Conservation (phyloP, 2,329 filamentous ascomycete genomes). For the Colletotrichum tofieldiae region DNA sequence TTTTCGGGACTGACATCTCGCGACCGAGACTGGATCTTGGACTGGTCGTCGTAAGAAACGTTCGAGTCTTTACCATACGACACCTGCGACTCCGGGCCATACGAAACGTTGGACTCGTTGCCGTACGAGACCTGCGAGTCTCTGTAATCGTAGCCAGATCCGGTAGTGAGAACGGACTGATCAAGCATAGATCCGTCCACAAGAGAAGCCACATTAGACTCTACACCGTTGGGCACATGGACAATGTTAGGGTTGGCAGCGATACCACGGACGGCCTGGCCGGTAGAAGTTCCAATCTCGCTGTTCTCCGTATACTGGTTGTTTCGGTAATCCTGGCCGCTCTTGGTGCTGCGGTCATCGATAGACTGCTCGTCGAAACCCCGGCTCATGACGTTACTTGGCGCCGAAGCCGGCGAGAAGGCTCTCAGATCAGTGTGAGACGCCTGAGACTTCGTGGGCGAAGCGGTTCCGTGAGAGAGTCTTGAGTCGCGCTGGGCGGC, state of each 20-base stretch:
- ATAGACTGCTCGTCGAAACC: slow-evolving; percentile 68
- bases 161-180: slow-evolving; percentile 77
- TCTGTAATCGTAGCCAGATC: slow-evolving; percentile 57
- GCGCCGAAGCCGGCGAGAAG: slow-evolving; percentile 71
- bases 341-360: slow-evolving; percentile 70
- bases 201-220: slow-evolving; percentile 92
- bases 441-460: slow-evolving; percentile 70
- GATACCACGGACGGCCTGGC: slow-evolving; percentile 79
- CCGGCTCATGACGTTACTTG: slow-evolving; percentile 62
- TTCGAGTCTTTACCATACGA: slow-evolving; percentile 55
- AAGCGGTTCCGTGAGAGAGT: slow-evolving; percentile 65
- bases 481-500: slow-evolving; percentile 71
- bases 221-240: slow-evolving; percentile 80
- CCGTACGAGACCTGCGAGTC: slow-evolving; percentile 48
- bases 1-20: slow-evolving; percentile 60
- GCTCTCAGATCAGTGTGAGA: slow-evolving; percentile 57
- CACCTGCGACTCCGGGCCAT: slow-evolving; percentile 47
- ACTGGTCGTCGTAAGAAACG: slow-evolving; percentile 52
- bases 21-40: slow-evolving; percentile 49
- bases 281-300: slow-evolving; percentile 73
- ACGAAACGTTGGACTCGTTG: slow-evolving; percentile 60
- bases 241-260: slow-evolving; percentile 84
- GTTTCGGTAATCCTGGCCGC: slow-evolving; percentile 70
- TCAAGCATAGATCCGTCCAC: slow-evolving; percentile 80
- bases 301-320: slow-evolving; percentile 68